Evolutionary conservation across 2,329 filamentous ascomycete species (phyloP), one percentile per base, ranked within the genome.

Genomic region (Colletotrichum paranaense): DNA sequence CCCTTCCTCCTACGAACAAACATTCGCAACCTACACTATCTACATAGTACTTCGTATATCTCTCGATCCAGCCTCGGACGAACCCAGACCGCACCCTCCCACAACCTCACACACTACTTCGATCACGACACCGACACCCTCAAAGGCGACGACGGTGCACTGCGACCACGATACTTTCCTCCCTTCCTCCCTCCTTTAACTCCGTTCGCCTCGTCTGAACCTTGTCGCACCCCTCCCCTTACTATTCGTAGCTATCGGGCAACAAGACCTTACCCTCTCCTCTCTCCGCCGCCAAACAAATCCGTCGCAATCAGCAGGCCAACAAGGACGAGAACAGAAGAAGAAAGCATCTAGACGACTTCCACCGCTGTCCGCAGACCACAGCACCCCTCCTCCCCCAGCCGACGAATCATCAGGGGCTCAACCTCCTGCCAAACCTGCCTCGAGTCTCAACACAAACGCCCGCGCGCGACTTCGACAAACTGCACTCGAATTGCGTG

Each of bases 391-490:
- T 14, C 35, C n/a, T 8, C 24, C 68, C 56, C 32, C 19, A 14
- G 28, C 68, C 53, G 26, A 49, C 46, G 60, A 71, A 66, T 60
- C 60, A 42, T 24, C 49, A 57, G 56, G 46, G 56, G 67, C 67
- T 71, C 67, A 73, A 66, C 71, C 67, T 73, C 67, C 60, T 71
- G 62, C 67, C 67, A 65, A 14, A 62, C 67, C 67, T 71, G 67
- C 26, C 62, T 49, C 56, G 53, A 38, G 32, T 62, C 60, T n/a
- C 60, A 65, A 49, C 67, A 62, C 24, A 64, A 53, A 70, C 49
- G 56, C 60, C 55, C 70, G 46, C 60, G 59, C 55, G 67, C 66
- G 24, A 53, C 53, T n/a, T 57, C 49, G 52, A 70, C 67, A 70
- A 57, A 62, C 49, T 52, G 28, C 55, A 49, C 56, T 38, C 9